A percentile compares a stretch with the other conserved stretches of the same genome.
Evolutionary conservation across 257 asterid genomes (phyloP).

Genomic region (Handroanthus guayacan): DNA sequence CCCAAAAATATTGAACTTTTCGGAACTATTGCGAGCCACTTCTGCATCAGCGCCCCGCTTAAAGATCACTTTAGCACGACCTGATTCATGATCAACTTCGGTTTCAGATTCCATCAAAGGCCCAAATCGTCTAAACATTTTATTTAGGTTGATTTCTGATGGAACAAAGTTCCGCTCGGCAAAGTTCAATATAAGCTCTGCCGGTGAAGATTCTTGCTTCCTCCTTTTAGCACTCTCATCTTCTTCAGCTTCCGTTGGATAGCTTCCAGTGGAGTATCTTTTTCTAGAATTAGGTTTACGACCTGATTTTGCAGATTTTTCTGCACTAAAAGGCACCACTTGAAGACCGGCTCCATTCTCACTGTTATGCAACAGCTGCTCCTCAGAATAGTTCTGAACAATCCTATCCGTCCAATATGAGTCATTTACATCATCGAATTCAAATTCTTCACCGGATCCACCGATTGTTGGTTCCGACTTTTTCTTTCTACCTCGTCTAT

Average conservation of each 20-base stretch:
- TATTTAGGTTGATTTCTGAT: conserved; percentile 74
- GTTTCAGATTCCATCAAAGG: conserved; percentile 91
- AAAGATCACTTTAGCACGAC: conserved; percentile 83
- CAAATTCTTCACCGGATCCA: conserved; percentile 78
- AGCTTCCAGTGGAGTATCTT: conserved; percentile 55
- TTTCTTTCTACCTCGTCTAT: conserved; percentile 64
- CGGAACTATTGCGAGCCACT: conserved; percentile 82
- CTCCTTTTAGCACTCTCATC: conserved; percentile 54
- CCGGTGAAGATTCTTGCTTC: conserved; percentile 75
- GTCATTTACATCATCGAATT: conserved; percentile 89
- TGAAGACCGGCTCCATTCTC: conserved; percentile 51
- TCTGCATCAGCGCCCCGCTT: conserved; percentile 95
- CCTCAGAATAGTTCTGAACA: conserved; percentile 74
- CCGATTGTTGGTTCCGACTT: conserved; percentile 49
- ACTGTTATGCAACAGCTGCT: conserved; percentile 61
- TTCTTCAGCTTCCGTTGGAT: conserved; percentile 44
- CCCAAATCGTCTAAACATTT: conserved; percentile 92
- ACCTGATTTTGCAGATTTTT: conserved; percentile 51
- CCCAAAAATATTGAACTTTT: conserved; percentile 79
- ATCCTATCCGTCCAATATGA: conserved; percentile 91
- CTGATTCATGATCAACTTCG: conserved; percentile 71
- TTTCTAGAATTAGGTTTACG: conserved; percentile 66
- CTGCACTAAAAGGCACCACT: conserved; percentile 41
- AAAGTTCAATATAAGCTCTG: conserved; percentile 82
- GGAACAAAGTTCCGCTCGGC: conserved; percentile 69